Base-by-base conservation (phyloP, 768 basidiomycete genomes). In the Lepiota brunneoincarnata region DNA sequence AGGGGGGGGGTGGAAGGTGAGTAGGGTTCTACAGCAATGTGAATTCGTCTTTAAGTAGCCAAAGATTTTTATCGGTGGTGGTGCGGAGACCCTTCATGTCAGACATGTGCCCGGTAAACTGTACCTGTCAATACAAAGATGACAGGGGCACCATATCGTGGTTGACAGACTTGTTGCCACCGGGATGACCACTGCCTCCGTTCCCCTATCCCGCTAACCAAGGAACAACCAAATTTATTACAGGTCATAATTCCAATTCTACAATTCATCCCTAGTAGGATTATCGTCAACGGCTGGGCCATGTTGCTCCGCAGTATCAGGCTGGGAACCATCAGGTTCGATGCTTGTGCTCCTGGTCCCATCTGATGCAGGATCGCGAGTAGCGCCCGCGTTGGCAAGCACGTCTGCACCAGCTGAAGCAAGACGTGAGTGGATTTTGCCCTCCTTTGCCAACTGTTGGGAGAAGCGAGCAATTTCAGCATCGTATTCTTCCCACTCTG, bases 401-500 rank as follows among this genome's bases (percentile, higher is more conserved):
- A 83, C 82, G 57, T 85, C 86, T 9, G 82, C 77, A 66, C 89
- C 87, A 3, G 84, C 86, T 3, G 83, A 80, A 9, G 82, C 85
- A 28, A 84, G 79, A 18, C 80, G 79, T 1, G 85, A 86, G 35
- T 76, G 82, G 53, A 93, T 85, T 59, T 80, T 75, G 21, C 91
- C 91, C 24, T 83, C 77, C 11, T 84, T 76, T 2, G 88, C 85
- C 41, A 96, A 75, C 49, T 82, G 76, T 21, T 82, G 78, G 0
- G 90, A 86, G 57, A 99, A 92, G 23, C 72, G 77, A 1, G 95
- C 87, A 48, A 98, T 94, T 69, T 99, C 94, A 4, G 74, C 64
- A 67, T 99, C 96, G 64, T 98, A 98, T 45, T 82, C 82, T 58
- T 96, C 93, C 97, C 97, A 99, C 66, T 98, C 97, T 0, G 97